Conservation (phyloP, 2,329 filamentous ascomycete species). For the Cladosporium colombiae region DNA sequence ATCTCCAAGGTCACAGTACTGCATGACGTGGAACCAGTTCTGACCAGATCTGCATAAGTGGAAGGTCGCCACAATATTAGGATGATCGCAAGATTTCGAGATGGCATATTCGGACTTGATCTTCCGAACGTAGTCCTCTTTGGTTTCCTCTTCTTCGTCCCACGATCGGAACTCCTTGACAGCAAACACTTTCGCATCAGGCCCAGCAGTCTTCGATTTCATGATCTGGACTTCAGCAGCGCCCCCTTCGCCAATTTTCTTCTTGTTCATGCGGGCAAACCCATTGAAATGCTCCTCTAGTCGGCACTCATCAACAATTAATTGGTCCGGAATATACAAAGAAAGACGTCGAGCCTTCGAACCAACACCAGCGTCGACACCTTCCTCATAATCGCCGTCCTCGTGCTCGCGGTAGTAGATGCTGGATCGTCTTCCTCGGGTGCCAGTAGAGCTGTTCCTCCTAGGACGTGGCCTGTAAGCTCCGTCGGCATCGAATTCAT, state of each 20-base stretch:
- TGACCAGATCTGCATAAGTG: slow-evolving; percentile 70
- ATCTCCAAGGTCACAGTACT: slow-evolving; percentile 82
- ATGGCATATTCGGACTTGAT: slow-evolving; percentile 91
- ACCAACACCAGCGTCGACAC: slow-evolving; percentile 37
- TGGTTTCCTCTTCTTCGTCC: slow-evolving; percentile 63
- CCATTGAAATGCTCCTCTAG: slow-evolving; percentile 53
- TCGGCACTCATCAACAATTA: slow-evolving; percentile 46
- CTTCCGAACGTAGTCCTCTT: slow-evolving; percentile 79
- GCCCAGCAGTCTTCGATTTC: slow-evolving; percentile 64
- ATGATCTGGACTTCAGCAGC: slow-evolving; percentile 82
- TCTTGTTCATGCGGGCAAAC: slow-evolving; percentile 70
- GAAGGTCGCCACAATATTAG: slow-evolving; percentile 81
- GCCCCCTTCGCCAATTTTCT: slow-evolving; percentile 77
- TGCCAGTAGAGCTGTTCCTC: slow-evolving; percentile 32
- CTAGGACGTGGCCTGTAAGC: slow-evolving; percentile 23
- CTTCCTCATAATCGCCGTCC: slow-evolving; percentile 30
- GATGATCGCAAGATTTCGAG: slow-evolving; percentile 79
- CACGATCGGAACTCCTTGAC: slow-evolving; percentile 86
- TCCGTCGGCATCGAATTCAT: slow-evolving; percentile 5
- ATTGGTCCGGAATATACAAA: slow-evolving; percentile 32
- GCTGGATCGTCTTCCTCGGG: slow-evolving; percentile 33
- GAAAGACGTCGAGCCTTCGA: slow-evolving; percentile 39
- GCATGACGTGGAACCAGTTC: slow-evolving; percentile 90
- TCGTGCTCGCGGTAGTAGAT: slow-evolving; percentile 35
- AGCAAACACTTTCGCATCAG: slow-evolving; percentile 64